Conservation (phyloP, 73 alveolate species). For the Tetrahymena thermophila region DNA sequence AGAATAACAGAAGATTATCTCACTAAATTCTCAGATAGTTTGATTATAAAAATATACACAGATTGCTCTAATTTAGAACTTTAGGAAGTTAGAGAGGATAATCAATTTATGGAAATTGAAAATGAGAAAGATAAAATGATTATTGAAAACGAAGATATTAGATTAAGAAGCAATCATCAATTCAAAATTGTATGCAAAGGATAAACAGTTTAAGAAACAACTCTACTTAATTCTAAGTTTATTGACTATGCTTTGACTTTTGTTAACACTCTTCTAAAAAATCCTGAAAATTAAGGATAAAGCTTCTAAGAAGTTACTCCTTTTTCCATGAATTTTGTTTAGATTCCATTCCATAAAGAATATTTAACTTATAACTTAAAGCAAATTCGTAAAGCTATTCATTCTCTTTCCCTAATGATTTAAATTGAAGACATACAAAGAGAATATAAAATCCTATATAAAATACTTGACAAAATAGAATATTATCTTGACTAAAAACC, state of each 20-base stretch:
- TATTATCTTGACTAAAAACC: not conserved
- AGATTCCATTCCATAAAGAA: not conserved
- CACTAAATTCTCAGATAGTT: not conserved
- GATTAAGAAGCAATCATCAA: not conserved
- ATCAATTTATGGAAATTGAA: not conserved
- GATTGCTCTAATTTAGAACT: not conserved
- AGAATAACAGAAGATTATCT: not conserved
- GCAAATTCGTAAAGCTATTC: not conserved
- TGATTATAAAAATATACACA: not conserved
- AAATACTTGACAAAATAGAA: not conserved
- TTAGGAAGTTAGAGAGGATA: not conserved
- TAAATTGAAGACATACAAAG: not conserved
- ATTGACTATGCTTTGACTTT: not conserved
- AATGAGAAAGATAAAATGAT: not conserved
- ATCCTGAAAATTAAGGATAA: not conserved
- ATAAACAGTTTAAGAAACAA: not conserved
- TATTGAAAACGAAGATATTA: not conserved
- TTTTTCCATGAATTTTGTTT: not conserved
- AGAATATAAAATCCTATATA: not conserved
- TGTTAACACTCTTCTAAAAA: not conserved
- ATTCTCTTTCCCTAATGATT: not conserved
- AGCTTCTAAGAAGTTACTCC: not conserved
- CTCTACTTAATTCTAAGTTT: not conserved
- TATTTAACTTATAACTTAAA: not conserved
- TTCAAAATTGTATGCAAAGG: not conserved